These are phyloP conservation scores for Fraxinus sp. DNA, from an alignment of 305 asterid species.

Conservation along the genomic window DNA sequence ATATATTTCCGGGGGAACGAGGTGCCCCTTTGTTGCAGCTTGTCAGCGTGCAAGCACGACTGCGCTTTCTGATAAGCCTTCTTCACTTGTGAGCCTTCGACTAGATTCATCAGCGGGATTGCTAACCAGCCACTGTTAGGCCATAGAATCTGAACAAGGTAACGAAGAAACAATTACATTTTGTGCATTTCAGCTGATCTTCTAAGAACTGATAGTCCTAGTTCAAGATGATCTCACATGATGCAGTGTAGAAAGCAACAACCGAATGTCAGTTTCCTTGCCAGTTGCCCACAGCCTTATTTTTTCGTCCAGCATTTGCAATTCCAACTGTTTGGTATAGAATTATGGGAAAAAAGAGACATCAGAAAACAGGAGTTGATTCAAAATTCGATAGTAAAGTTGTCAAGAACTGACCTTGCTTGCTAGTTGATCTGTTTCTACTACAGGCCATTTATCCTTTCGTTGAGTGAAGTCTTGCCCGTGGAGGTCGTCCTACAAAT, in stretches of 20 bases:
- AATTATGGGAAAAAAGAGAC: not conserved
- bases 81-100: conserved; percentile 56
- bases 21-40: conserved; percentile 78
- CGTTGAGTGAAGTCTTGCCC: not conserved
- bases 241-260: conserved; percentile 40
- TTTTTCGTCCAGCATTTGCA: conserved; percentile 33
- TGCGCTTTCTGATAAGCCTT: conserved; percentile 79
- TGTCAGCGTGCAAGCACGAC: conserved; percentile 74
- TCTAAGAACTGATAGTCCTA: not conserved
- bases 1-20: conserved; percentile 55
- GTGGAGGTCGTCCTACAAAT: not conserved
- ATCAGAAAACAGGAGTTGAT: not conserved
- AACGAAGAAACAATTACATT: not conserved
- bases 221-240: conserved; percentile 24
- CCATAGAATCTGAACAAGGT: conserved; percentile 58
- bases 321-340: conserved; percentile 20
- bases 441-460: not conserved
- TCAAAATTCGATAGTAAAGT: not conserved
- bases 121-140: conserved; percentile 60
- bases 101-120: conserved; percentile 38
- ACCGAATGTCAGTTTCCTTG: conserved; percentile 38
- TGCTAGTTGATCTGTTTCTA: not conserved
- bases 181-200: not conserved
- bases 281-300: conserved; percentile 40
- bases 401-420: not conserved